Percentiles rank a stretch among this genome's conserved stretches.
Evolutionary conservation across 2,329 filamentous ascomycete genomes (phyloP).

Genomic region (Cladophialophora exuberans): DNA sequence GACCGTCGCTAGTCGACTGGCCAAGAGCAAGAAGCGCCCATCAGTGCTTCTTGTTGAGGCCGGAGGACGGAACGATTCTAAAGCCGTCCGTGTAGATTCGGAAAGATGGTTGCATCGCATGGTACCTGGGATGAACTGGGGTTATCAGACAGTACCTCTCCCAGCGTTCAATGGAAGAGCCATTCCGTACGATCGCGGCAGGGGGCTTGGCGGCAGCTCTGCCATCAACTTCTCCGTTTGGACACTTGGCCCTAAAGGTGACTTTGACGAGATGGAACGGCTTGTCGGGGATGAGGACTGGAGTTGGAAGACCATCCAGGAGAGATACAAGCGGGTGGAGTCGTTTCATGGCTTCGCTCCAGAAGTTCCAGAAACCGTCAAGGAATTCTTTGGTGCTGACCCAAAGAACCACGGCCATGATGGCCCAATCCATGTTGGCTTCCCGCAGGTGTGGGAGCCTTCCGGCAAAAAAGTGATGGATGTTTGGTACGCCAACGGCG

Average conservation of each 20-base stretch:
- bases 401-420: constrained; percentile 51
- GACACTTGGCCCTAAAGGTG: constrained; percentile 59
- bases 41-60: constrained; percentile 65
- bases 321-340: constrained; percentile 58
- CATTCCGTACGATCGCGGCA: constrained; percentile 56
- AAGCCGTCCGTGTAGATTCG: constrained; percentile 53
- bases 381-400: constrained; percentile 54
- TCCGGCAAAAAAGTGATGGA: constrained; percentile 53
- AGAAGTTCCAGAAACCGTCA: constrained; percentile 41
- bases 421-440: constrained; percentile 55
- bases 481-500: constrained; percentile 53
- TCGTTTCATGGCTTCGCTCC: constrained; percentile 49
- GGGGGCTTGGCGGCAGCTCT: constrained; percentile 56
- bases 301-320: constrained; percentile 57
- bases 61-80: constrained; percentile 55
- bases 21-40: constrained; percentile 51
- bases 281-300: constrained; percentile 60
- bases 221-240: constrained; percentile 61
- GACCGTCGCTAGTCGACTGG: constrained; percentile 58
- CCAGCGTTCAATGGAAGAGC: constrained; percentile 47
- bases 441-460: constrained; percentile 53
- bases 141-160: constrained; percentile 56
- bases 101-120: constrained; percentile 59
- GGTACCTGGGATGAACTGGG: constrained; percentile 57
- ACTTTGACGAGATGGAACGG: constrained; percentile 65